Conservation (phyloP, 345 rosid genomes). For the Mercurialis annua region DNA sequence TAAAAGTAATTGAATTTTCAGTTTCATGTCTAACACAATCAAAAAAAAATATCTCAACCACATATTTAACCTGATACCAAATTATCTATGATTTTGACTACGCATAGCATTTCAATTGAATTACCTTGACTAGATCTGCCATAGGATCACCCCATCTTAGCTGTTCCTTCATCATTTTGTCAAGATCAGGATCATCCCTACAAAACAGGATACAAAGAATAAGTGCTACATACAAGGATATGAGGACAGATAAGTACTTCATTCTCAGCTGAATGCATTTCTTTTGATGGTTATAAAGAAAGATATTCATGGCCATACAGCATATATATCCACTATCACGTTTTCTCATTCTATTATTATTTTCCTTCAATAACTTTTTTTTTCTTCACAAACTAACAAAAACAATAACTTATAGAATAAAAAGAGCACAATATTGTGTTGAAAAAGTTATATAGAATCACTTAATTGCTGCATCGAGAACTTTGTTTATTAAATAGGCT, state of each 20-base stretch:
- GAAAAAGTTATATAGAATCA: background rate
- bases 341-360: background rate
- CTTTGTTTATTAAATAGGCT: background rate
- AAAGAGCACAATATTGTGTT: background rate
- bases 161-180: conserved; percentile 65
- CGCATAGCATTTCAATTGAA: conserved; percentile 1
- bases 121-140: conserved; percentile 93
- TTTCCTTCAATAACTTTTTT: background rate
- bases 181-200: conserved; percentile 46
- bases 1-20: conserved; percentile 1
- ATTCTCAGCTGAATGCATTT: background rate
- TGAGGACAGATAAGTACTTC: background rate
- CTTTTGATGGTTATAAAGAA: background rate
- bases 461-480: background rate
- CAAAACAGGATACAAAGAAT: too few relatives aligned
- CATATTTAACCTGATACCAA: background rate
- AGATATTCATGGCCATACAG: background rate
- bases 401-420: background rate
- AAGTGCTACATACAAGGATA: background rate
- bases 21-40: background rate
- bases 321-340: background rate
- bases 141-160: conserved; percentile 91
- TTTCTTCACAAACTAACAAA: background rate
- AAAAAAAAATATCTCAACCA: background rate
- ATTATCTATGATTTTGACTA: background rate